These are phyloP conservation scores for Xylaria sp. DNA, from an alignment of 2,329 filamentous ascomycete genomes.

Conservation along the genomic window DNA sequence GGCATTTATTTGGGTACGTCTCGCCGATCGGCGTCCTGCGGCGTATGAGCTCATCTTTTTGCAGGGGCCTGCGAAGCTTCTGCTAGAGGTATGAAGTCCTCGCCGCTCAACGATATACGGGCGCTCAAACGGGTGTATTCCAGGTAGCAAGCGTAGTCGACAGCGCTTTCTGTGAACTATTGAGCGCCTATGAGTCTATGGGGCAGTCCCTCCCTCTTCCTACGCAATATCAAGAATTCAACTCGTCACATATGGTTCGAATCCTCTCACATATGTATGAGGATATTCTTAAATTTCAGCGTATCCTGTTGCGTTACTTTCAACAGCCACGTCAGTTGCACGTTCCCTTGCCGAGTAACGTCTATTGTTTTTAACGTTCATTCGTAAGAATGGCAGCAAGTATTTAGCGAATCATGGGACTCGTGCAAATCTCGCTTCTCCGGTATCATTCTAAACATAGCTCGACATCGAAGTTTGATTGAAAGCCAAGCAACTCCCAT, in stretches of 20 bases:
- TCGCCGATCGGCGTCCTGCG: not conserved
- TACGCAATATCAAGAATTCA: slow-evolving; percentile 37
- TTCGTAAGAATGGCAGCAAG: slow-evolving; percentile 43
- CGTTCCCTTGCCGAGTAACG: too few species aligned
- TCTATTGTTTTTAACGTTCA: too few species aligned
- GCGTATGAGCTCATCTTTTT: slow-evolving; percentile 1
- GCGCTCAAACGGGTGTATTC: too few species aligned
- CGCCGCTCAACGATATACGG: not conserved
- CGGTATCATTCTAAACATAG: slow-evolving; percentile 39
- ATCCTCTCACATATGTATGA: slow-evolving; percentile 38
- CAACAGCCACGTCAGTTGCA: slow-evolving; percentile 36
- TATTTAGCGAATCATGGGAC: slow-evolving; percentile 46
- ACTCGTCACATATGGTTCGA: slow-evolving; percentile 29
- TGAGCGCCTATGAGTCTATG: slow-evolving; percentile 23
- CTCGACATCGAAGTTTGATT: slow-evolving; percentile 37
- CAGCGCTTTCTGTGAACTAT: slow-evolving; percentile 13
- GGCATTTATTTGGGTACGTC: slow-evolving; percentile 12
- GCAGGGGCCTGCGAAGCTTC: slow-evolving; percentile 14
- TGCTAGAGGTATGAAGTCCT: slow-evolving; percentile 13
- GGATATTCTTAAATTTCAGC: slow-evolving; percentile 42
- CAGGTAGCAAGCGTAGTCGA: not conserved
- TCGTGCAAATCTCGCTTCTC: slow-evolving; percentile 37
- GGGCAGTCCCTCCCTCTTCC: slow-evolving; percentile 43
- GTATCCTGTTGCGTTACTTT: slow-evolving; percentile 36
- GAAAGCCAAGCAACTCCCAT: slow-evolving; percentile 38